Evolutionary conservation across 305 asterid species (phyloP), one percentile per base, ranked within the genome.

Genomic region (Ilex paraguariensis): DNA sequence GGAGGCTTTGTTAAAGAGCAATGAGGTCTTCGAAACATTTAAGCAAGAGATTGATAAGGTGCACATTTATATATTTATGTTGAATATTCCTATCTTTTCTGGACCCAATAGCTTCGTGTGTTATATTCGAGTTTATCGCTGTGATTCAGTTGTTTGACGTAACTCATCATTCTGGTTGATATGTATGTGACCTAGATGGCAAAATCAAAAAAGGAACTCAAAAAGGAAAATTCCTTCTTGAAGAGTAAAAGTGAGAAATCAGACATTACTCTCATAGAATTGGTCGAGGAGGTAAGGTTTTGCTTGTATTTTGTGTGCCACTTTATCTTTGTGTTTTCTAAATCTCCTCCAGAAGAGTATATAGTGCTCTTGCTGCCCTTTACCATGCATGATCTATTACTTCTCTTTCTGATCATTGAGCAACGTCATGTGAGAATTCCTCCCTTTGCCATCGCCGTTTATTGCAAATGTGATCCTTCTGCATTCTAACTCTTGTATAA

Each of bases 21-120:
- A 93, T 31, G 95, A 90, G 78, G 95, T 93, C 33, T 93, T 93
- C 70, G 99, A 90, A 82, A 88, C 95, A 58, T 90, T 87, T 52
- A 93, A 90, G 86, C 87, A 86, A 79, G 99, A 93, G 80, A 87
- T 90, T 57, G 97, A 93, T 72, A 93, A 90, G 95, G 99, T 93
- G 69, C 56, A 49, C 5, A 53, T 61, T 39, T 63, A 57, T 62
- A 50, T 50, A 62, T n/a, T 40, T 67, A 21, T 21, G 28, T 48
- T 31, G 6, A 9, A 30, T 16, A 28, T 13, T 28, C 6, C 42
- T 31, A 5, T 28, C 12, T 13, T 12, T 3, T 56, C 7, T 56
- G 4, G 60, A 56, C 42, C 42, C 42, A 0, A 36, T 36, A 36
- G 42, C 9, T 36, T 36, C 9, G 0, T 36, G 42, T 36, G 2